A percentile compares a stretch with the other conserved stretches of the same genome.
These are phyloP conservation scores for Aspergillus sp. DNA, from an alignment of 2,329 filamentous ascomycete species.

Conservation along the genomic window DNA sequence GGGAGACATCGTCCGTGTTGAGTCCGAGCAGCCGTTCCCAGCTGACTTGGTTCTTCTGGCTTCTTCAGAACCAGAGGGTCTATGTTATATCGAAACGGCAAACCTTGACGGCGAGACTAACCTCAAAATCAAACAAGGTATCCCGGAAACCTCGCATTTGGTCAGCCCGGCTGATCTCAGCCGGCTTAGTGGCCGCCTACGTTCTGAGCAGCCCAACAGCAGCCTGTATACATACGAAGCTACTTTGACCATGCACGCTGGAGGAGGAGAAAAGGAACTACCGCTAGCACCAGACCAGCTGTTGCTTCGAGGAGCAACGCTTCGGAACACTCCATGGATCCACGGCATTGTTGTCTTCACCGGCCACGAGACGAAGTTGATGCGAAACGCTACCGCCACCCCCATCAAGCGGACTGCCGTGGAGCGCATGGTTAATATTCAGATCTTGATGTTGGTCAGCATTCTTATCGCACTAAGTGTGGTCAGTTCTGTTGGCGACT, in stretches of 20 bases:
- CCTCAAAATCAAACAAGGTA: constrained; percentile 95
- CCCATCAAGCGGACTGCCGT: constrained; percentile 98
- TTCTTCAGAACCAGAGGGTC: constrained; percentile 92
- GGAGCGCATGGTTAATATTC: constrained; percentile 87
- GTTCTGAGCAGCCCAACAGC: constrained; percentile 96
- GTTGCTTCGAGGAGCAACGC: constrained; percentile 84
- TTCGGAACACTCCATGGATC: constrained; percentile 96
- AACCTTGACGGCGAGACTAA: constrained; percentile 98
- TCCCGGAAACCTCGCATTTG: constrained; percentile 85
- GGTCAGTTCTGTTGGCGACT: constrained; percentile 86
- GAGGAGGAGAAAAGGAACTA: constrained; percentile 90
- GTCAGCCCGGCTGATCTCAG: constrained; percentile 86
- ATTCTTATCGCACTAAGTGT: constrained; percentile 83
- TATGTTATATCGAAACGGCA: constrained; percentile 98
- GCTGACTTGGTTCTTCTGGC: constrained; percentile 90
- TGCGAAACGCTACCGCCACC: constrained; percentile 95
- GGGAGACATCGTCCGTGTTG: constrained; percentile 87
- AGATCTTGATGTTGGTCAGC: constrained; percentile 84
- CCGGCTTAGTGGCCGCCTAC: constrained; percentile 78
- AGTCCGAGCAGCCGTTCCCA: constrained; percentile 93
- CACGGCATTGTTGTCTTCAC: constrained; percentile 96
- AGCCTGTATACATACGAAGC: constrained; percentile 98
- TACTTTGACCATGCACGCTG: constrained; percentile 84
- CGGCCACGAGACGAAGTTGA: constrained; percentile 96
- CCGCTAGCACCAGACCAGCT: constrained; percentile 89